These are phyloP conservation scores for Exserohilum rostratum DNA, from an alignment of 2,329 filamentous ascomycete species.

Conservation along the genomic window DNA sequence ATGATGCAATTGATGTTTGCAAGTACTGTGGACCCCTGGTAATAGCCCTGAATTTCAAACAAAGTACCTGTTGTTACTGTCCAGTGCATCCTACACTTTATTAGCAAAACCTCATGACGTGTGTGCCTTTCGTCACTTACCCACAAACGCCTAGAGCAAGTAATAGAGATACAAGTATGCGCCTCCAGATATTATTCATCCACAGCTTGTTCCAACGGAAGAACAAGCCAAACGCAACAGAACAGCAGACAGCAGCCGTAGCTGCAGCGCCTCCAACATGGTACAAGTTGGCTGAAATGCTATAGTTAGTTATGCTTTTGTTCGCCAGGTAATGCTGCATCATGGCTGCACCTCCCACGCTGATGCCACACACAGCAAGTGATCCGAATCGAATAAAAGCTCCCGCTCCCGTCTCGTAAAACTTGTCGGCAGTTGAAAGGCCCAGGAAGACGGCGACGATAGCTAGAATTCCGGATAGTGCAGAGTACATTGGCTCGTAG, in stretches of 20 bases:
- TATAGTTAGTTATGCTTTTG: conserved; percentile 78
- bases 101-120: not conserved
- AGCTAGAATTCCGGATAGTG: conserved; percentile 79
- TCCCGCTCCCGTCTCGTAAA: conserved; percentile 38
- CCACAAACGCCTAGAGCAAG: conserved; percentile 78
- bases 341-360: conserved; percentile 77
- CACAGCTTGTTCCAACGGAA: conserved; percentile 77
- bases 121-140: not conserved
- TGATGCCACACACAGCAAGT: conserved; percentile 64
- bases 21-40: conserved; percentile 47
- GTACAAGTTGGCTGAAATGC: conserved; percentile 63
- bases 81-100: conserved; percentile 72
- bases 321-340: conserved; percentile 92
- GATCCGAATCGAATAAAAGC: conserved; percentile 35
- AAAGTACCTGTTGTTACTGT: conserved; percentile 73
- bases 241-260: conserved; percentile 75
- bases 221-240: conserved; percentile 73
- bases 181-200: conserved; percentile 80
- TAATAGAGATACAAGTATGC: conserved; percentile 68
- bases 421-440: conserved; percentile 68
- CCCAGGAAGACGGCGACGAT: conserved; percentile 75
- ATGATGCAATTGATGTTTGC: conserved; percentile 73
- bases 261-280: conserved; percentile 72
- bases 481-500: conserved; percentile 75
- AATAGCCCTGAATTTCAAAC: conserved; percentile 63